A percentile compares a stretch with the other conserved stretches of the same genome.
phyloP scores from a whole-genome alignment of 108 stramenopile genomes.

The Conticribra weissflogii region DNA sequence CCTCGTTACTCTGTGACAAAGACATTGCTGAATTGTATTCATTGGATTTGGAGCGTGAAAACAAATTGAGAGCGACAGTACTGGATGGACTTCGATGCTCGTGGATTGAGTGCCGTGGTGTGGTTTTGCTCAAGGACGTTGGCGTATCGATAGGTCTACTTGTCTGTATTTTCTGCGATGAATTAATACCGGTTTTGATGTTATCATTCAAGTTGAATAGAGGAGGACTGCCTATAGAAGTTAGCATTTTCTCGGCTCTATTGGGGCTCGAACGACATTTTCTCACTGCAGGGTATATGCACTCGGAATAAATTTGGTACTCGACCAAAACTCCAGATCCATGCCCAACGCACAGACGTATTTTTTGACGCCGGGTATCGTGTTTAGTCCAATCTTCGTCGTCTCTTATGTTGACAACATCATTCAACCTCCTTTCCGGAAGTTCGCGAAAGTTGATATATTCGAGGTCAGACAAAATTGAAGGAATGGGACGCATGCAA shows the following conservation, averaged over 20 bases:
- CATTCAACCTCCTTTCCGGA: not conserved
- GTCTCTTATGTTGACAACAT: not conserved
- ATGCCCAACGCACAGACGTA: slow-evolving; percentile 36
- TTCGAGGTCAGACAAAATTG: not conserved
- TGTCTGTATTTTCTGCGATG: no score
- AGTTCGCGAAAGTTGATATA: not conserved
- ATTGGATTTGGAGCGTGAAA: not conserved
- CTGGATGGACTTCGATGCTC: not conserved
- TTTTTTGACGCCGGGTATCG: not conserved
- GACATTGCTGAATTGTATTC: no score
- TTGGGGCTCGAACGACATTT: not conserved
- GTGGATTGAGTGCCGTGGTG: not conserved
- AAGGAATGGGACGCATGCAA: slow-evolving; percentile 22
- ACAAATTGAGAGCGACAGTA: not conserved
- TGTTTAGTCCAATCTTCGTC: not conserved
- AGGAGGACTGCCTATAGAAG: no score
- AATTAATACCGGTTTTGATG: no score
- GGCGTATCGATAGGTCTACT: no score
- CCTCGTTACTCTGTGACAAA: no score
- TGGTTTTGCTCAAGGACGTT: no score
- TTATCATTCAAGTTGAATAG: no score
- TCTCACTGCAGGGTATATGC: not conserved
- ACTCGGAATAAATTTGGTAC: slow-evolving; percentile 23
- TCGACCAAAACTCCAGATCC: slow-evolving; percentile 32
- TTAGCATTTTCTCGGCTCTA: not conserved